phyloP scores from a whole-genome alignment of 1,284 basidiomycete genomes.

The Ustilago bromivora region DNA sequence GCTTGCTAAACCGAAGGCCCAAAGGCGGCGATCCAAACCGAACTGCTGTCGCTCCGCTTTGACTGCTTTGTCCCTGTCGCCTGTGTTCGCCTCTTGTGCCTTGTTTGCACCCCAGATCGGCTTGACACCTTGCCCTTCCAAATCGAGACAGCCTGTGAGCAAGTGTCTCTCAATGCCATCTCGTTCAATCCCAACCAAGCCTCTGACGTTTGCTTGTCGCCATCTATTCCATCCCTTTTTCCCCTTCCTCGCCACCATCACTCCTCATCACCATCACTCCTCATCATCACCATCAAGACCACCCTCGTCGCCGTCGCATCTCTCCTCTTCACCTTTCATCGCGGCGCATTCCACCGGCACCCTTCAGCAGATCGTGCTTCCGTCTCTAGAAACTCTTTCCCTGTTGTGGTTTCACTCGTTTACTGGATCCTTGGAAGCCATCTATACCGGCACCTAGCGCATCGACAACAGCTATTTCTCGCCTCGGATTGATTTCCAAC shows the following conservation, averaged over 20 bases:
- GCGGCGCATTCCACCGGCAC: not conserved
- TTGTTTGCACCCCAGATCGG: slow-evolving; percentile 18
- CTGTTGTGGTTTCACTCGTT: not conserved
- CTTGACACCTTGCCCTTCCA: slow-evolving; percentile 8
- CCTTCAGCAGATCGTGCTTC: not conserved
- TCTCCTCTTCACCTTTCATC: not conserved
- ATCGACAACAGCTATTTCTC: slow-evolving; percentile 1
- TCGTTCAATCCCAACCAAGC: not conserved
- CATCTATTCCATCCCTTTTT: slow-evolving; percentile 1
- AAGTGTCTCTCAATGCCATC: slow-evolving; percentile 16
- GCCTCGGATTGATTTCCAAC: not conserved
- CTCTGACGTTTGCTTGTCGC: slow-evolving; percentile 11
- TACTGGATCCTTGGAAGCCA: not conserved
- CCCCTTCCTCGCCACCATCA: slow-evolving; percentile 12
- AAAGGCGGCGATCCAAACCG: slow-evolving; percentile 6
- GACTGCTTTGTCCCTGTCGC: not conserved
- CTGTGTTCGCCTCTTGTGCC: not conserved
- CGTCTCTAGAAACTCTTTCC: slow-evolving; percentile 4
- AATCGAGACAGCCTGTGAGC: not conserved
- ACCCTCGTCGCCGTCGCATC: slow-evolving; percentile 5
- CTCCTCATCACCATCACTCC: slow-evolving; percentile 8
- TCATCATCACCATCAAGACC: slow-evolving; percentile 14
- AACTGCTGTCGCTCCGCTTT: not conserved
- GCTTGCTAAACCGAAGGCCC: not conserved
- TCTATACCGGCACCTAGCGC: not conserved